A percentile compares a stretch with the other conserved stretches of the same genome.
These are phyloP conservation scores for Trichoderma cornu-damae DNA, from an alignment of 2,329 filamentous ascomycete species.

Conservation along the genomic window DNA sequence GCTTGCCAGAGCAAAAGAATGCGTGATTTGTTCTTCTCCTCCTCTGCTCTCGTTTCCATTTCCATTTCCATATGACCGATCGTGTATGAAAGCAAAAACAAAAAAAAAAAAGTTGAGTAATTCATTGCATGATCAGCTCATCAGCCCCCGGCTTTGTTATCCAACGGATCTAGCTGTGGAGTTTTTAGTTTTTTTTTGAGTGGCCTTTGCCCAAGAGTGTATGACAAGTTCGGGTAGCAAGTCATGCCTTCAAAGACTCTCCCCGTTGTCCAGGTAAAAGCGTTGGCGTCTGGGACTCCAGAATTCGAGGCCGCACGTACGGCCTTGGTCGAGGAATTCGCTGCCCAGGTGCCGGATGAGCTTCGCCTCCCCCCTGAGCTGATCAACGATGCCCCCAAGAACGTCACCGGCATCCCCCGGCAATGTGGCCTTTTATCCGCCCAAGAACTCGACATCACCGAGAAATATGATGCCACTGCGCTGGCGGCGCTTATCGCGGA, in stretches of 20 bases:
- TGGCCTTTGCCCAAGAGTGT: background rate
- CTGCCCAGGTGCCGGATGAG: conserved; percentile 29
- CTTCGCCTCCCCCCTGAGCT: conserved; percentile 28
- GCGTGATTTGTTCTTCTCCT: background rate
- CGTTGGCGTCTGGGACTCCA: conserved; percentile 22
- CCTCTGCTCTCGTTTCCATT: background rate
- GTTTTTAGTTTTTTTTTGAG: too few species aligned
- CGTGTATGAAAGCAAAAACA: background rate
- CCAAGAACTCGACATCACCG: conserved; percentile 45
- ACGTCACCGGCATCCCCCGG: conserved; percentile 34
- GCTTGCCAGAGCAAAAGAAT: too few species aligned
- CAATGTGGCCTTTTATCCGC: conserved; percentile 41
- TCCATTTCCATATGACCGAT: background rate
- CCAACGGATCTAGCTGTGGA: background rate
- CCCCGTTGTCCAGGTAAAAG: conserved; percentile 1
- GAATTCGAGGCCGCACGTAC: conserved; percentile 26
- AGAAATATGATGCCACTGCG: conserved; percentile 39
- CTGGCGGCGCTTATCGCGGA: conserved; percentile 38
- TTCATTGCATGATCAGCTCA: background rate
- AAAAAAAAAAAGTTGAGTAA: too few species aligned
- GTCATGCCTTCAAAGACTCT: background rate
- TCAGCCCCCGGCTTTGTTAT: background rate
- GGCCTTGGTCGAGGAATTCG: conserved; percentile 29
- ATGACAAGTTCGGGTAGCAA: background rate
- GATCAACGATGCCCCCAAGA: conserved; percentile 27